Evolutionary conservation across 257 asterid genomes (phyloP).

Genomic region (Ilex asprella): DNA sequence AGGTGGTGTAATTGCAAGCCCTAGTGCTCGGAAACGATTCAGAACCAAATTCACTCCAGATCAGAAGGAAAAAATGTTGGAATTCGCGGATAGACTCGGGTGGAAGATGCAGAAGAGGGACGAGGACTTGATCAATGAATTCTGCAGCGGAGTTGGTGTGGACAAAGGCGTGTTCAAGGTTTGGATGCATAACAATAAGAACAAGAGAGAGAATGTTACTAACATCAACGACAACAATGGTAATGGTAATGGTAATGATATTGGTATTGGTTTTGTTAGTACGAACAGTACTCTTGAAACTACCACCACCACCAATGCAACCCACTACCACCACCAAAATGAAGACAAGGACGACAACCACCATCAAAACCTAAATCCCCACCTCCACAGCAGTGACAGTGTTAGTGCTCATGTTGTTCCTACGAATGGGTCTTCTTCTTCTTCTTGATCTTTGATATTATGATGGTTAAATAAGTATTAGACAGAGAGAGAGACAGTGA

Average conservation of each 20-base stretch:
- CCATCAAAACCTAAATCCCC: constrained; percentile 24
- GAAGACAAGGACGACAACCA: constrained; percentile 25
- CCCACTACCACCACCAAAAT: constrained; percentile 27
- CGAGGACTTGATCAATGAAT: constrained; percentile 43
- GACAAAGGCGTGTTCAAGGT: constrained; percentile 74
- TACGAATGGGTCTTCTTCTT: constrained; percentile 54
- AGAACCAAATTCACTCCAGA: constrained; percentile 61
- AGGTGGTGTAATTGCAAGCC: constrained; percentile 10
- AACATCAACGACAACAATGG: not conserved
- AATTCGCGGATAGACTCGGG: constrained; percentile 51
- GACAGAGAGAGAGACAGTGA: not conserved
- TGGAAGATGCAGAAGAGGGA: constrained; percentile 87
- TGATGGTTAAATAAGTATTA: constrained; percentile 20
- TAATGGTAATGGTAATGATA: constrained; percentile 13
- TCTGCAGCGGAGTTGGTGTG: constrained; percentile 55
- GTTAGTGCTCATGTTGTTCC: constrained; percentile 23
- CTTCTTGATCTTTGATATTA: constrained; percentile 43
- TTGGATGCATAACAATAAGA: constrained; percentile 94
- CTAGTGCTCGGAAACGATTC: constrained; percentile 52
- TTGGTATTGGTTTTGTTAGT: no score
- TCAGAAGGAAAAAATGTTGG: constrained; percentile 73
- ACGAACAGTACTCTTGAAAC: no score
- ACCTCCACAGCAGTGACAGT: constrained; percentile 14
- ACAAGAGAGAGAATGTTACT: constrained; percentile 30
- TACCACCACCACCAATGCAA: not conserved